Base-by-base conservation (phyloP, 1,284 basidiomycete species). In the Austroboletus niveus region DNA sequence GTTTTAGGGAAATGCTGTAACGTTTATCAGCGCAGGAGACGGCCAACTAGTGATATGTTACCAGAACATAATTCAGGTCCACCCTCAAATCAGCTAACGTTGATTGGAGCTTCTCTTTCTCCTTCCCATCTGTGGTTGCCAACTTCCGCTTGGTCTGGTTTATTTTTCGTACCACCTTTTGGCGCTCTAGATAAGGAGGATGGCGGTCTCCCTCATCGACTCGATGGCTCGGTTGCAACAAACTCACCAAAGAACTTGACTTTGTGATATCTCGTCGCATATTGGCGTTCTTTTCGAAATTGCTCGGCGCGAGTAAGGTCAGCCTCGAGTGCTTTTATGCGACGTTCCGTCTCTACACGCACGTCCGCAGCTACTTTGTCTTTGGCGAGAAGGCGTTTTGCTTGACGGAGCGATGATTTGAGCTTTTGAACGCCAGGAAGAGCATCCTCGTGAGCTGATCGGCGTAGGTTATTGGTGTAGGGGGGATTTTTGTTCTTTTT, bases 161-260 rank as follows among this genome's bases (percentile, higher is more conserved):
- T 51, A 94, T 79, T 64, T 85, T 87, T 24, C 92, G 81, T 7
- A 78, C 61, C 10, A 93, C 79, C 64, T 94, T 94, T 71, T 90
- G 84, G 42, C 89, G 82, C 69, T 94, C 92, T 91, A 49, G 30
- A 54, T 39, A 31, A 36, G 32, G 45, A 46, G 38, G 32, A 8
- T 11, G 40, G 14, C 14, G 15, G 45, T 32, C 20, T 56, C 32
- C 47, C 10, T 35, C 15, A 22, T 48, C 8, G 12, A 11, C 10
- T 38, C 20, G 20, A 32, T n/a, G 29, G 34, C 40, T 12, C 11
- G 0, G n/a, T 2, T 40, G 29, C 3, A 38, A 50, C 9, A 27
- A 11, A 73, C 83, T 56, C 57, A 91, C 91, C 92, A 58, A 94
- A 94, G 72, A 94, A 94, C 69, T 92, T 94, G 63, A 92, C 75